Conservation (phyloP, 495 filamentous ascomycete species). For the Geopyxis carbonaria region DNA sequence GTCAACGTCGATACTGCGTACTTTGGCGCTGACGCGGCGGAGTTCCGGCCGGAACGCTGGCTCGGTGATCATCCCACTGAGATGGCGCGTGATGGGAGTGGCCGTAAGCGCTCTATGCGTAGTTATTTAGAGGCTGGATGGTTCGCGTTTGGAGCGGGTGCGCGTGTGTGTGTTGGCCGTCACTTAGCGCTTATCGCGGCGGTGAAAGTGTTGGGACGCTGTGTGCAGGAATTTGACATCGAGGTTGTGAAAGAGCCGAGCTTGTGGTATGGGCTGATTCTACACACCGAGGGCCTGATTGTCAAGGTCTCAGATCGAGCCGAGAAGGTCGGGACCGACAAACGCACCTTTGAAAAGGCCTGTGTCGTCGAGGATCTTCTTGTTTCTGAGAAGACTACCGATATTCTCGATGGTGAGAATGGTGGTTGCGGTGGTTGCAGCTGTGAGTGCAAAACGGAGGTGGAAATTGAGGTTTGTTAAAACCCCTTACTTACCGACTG, state of each 20-base stretch:
- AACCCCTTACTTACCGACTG: no score
- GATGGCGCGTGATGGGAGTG: conserved; percentile 9
- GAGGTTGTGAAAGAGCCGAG: conserved; percentile 11
- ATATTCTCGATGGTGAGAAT: no score
- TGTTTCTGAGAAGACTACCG: no score
- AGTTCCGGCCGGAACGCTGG: conserved; percentile 25
- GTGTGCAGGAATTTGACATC: conserved; percentile 16
- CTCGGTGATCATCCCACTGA: conserved; percentile 22
- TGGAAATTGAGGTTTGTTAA: no score
- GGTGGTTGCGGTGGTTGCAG: no score
- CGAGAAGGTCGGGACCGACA: no score
- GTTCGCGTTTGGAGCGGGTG: conserved; percentile 20
- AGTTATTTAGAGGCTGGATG: conserved; percentile 23
- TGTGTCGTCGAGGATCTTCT: no score
- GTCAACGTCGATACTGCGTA: conserved; percentile 21
- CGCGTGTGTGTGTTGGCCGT: conserved; percentile 19
- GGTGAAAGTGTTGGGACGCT: conserved; percentile 12
- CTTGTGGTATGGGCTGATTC: conserved; percentile 4
- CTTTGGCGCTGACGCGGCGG: conserved; percentile 23
- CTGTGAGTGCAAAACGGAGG: no score
- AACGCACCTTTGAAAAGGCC: no score
- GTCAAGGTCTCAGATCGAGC: no score
- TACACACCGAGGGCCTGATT: conserved; percentile 4
- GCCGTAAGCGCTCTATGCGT: conserved; percentile 11
- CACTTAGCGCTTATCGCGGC: conserved; percentile 19